A percentile compares a stretch with the other conserved stretches of the same genome.
These are phyloP conservation scores for Penicillium longicatenatum DNA, from an alignment of 495 filamentous ascomycete species.

Conservation along the genomic window DNA sequence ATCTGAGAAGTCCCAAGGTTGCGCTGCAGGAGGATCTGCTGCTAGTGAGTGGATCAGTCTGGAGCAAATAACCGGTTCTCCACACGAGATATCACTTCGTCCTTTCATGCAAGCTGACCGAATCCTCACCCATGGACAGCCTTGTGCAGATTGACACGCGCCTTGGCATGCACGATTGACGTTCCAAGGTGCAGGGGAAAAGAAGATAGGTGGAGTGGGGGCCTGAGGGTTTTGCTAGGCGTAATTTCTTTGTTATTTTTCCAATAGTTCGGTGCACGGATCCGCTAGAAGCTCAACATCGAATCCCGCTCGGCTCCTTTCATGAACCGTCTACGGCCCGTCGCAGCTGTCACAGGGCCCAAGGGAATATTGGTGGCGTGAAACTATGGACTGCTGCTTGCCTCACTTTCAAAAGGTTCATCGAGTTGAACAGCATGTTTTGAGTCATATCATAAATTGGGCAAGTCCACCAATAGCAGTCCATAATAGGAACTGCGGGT, in stretches of 20 bases:
- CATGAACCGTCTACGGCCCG: constrained; percentile 11
- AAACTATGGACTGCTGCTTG: background rate
- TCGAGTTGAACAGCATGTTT: background rate
- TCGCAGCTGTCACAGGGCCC: constrained; percentile 12
- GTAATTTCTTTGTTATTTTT: background rate
- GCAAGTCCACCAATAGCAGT: background rate
- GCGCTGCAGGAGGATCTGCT: constrained; percentile 27
- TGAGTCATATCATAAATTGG: background rate
- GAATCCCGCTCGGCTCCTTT: background rate
- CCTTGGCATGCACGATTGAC: constrained; percentile 28
- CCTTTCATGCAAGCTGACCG: constrained; percentile 8
- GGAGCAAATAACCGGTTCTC: constrained; percentile 11
- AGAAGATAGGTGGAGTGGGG: background rate
- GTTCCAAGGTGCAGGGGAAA: constrained; percentile 19
- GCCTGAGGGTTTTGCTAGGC: background rate
- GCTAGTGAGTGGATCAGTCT: constrained; percentile 16
- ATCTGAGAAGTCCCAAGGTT: constrained; percentile 26
- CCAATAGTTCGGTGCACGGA: constrained; percentile 35
- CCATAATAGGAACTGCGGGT: background rate
- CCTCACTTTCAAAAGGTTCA: constrained; percentile 2
- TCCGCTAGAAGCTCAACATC: constrained; percentile 14
- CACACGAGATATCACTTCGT: constrained; percentile 18
- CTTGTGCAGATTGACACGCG: constrained; percentile 12
- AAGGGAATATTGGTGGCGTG: background rate
- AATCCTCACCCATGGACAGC: constrained; percentile 4